These are phyloP conservation scores for Dryadomyces quercus-mongolicae DNA, from an alignment of 2,329 filamentous ascomycete species.

Conservation along the genomic window DNA sequence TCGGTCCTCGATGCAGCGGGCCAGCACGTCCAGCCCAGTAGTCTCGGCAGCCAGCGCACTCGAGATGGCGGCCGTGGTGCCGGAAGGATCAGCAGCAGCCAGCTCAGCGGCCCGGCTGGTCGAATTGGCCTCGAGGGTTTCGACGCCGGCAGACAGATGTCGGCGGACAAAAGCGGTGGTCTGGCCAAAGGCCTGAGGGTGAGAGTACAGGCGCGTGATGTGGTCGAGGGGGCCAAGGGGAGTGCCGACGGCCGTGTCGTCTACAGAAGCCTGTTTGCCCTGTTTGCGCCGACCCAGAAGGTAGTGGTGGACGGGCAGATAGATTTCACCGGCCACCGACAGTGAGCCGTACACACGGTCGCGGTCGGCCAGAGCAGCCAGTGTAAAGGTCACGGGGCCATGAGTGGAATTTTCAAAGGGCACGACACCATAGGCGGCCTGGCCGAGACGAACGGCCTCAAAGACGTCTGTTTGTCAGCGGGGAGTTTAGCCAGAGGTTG, in stretches of 20 bases:
- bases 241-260: background rate
- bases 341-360: constrained; percentile 52
- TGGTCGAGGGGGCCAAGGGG: constrained; percentile 42
- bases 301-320: constrained; percentile 80
- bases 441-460: constrained; percentile 55
- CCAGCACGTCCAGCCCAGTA: constrained; percentile 58
- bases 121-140: constrained; percentile 71
- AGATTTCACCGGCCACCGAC: constrained; percentile 69
- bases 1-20: constrained; percentile 57
- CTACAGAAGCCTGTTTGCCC: no score
- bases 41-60: constrained; percentile 60
- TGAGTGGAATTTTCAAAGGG: constrained; percentile 96
- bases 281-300: constrained; percentile 53
- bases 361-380: constrained; percentile 78
- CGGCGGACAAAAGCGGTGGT: constrained; percentile 63
- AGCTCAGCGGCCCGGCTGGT: constrained; percentile 79
- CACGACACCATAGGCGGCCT: constrained; percentile 63
- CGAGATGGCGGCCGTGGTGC: constrained; percentile 64
- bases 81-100: constrained; percentile 45
- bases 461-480: constrained; percentile 54
- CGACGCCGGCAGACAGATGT: constrained; percentile 53
- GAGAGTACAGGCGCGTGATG: constrained; percentile 72
- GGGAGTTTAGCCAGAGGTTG: no score
- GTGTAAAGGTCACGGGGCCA: constrained; percentile 78
- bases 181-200: constrained; percentile 82